Base-by-base conservation (phyloP, 129 eudicot species). In the Sambucus nigra region DNA sequence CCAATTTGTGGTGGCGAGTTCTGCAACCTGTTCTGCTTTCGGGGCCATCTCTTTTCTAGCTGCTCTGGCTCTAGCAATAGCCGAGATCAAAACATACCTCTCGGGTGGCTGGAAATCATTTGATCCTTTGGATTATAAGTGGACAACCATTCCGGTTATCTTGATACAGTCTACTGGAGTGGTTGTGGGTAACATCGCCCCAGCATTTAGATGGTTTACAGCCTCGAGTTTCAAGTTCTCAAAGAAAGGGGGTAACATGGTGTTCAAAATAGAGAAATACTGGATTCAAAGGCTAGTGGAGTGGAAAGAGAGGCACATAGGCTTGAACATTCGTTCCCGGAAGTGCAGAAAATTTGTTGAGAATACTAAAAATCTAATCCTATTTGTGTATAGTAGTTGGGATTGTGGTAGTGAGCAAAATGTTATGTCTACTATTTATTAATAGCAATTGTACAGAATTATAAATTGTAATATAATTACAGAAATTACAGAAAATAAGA, bases 281-380 rank as follows among this genome's bases (percentile, higher is more conserved):
- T 72, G 69, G 69, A 72, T 40, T 10, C 57, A 72, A 48, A 66
- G 11, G 44, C 33, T 71, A 23, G 26, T n/a, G 7, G 63, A 33
- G 17, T 58, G 71, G 76, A 71, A 58, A 58, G 31, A 52, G n/a
- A 60, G 23, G n/a, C n/a, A n/a, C n/a, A n/a, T n/a, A n/a, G n/a
- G n/a, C n/a, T n/a, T n/a, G n/a, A n/a, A n/a, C n/a, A n/a, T n/a
- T n/a, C n/a, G n/a, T n/a, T n/a, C n/a, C n/a, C n/a, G n/a, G n/a
- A n/a, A n/a, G n/a, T n/a, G n/a, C n/a, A n/a, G n/a, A n/a, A n/a
- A n/a, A n/a, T n/a, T n/a, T n/a, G n/a, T n/a, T n/a, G n/a, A n/a
- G n/a, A n/a, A n/a, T n/a, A n/a, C n/a, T n/a, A n/a, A n/a, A n/a
- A n/a, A n/a, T n/a, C n/a, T n/a, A n/a, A n/a, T n/a, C n/a, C n/a